phyloP scores from a whole-genome alignment of 805 yeast species.

The Wickerhamomyces bovis region DNA sequence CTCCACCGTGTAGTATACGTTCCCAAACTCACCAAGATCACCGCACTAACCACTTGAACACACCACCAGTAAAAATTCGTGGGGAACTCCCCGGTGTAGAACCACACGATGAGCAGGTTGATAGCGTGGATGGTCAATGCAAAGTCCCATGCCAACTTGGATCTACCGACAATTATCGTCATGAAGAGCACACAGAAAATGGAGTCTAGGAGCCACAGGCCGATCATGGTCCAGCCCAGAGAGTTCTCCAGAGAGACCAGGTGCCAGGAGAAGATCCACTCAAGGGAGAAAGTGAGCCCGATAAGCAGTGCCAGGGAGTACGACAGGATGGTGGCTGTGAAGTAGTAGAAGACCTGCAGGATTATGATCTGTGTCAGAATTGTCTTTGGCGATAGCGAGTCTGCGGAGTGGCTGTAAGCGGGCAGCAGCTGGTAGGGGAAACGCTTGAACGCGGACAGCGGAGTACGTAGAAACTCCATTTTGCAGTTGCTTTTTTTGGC shows the following conservation, averaged over 20 bases:
- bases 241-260: slow-evolving; percentile 67
- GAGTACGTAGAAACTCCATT: background rate
- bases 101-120: slow-evolving; percentile 64
- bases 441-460: slow-evolving; percentile 1
- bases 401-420: slow-evolving; percentile 21
- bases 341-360: slow-evolving; percentile 73
- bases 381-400: slow-evolving; percentile 50
- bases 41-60: slow-evolving; percentile 62
- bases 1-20: slow-evolving; percentile 91
- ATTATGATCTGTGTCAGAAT: slow-evolving; percentile 68
- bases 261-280: slow-evolving; percentile 80
- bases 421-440: slow-evolving; percentile 10
- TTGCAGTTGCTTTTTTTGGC: background rate
- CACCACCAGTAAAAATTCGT: slow-evolving; percentile 76
- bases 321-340: slow-evolving; percentile 62
- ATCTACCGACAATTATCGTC: slow-evolving; percentile 83
- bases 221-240: slow-evolving; percentile 67
- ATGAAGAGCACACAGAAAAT: slow-evolving; percentile 78
- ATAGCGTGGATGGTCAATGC: slow-evolving; percentile 88
- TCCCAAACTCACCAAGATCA: slow-evolving; percentile 69
- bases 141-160: slow-evolving; percentile 94
- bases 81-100: slow-evolving; percentile 64
- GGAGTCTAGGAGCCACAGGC: slow-evolving; percentile 79
- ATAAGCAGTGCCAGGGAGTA: slow-evolving; percentile 57
- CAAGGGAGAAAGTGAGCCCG: slow-evolving; percentile 63